These are phyloP conservation scores for Lentinus polychrous DNA, from an alignment of 1,284 basidiomycete species.

Conservation along the genomic window DNA sequence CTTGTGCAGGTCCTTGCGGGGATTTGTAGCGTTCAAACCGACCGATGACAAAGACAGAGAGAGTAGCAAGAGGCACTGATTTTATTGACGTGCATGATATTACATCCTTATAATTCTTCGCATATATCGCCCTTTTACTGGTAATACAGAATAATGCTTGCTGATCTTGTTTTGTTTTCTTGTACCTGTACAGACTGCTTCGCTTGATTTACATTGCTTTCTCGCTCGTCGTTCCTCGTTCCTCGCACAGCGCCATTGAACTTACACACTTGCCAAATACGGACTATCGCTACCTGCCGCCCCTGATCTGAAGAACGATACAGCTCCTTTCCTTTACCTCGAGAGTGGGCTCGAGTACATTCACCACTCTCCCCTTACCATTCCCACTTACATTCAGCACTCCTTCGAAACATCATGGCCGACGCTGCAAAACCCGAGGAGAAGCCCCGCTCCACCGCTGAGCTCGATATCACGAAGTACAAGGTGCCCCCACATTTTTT, in stretches of 20 bases:
- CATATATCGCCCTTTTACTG: background rate
- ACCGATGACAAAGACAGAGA: background rate
- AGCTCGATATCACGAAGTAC: constrained; percentile 78
- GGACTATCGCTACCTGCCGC: background rate
- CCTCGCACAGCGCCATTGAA: background rate
- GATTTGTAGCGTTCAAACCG: constrained; percentile 35
- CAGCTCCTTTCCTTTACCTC: no score
- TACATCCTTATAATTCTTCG: background rate
- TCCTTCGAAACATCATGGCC: constrained; percentile 18
- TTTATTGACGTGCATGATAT: background rate
- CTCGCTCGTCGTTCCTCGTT: background rate
- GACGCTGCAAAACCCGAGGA: constrained; percentile 25
- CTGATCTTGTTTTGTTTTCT: background rate
- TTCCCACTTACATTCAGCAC: background rate
- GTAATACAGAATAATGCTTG: constrained; percentile 4
- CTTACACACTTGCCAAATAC: background rate
- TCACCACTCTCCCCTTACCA: background rate
- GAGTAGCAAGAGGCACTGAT: background rate
- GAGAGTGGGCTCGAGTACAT: background rate
- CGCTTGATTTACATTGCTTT: background rate
- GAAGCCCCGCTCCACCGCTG: constrained; percentile 43
- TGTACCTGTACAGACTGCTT: background rate
- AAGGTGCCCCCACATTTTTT: constrained; percentile 44
- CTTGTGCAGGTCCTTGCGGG: constrained; percentile 24
- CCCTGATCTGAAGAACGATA: background rate